Base-by-base conservation (phyloP, 1,284 basidiomycete species). In the Pseudozyma tsukubaensis region DNA sequence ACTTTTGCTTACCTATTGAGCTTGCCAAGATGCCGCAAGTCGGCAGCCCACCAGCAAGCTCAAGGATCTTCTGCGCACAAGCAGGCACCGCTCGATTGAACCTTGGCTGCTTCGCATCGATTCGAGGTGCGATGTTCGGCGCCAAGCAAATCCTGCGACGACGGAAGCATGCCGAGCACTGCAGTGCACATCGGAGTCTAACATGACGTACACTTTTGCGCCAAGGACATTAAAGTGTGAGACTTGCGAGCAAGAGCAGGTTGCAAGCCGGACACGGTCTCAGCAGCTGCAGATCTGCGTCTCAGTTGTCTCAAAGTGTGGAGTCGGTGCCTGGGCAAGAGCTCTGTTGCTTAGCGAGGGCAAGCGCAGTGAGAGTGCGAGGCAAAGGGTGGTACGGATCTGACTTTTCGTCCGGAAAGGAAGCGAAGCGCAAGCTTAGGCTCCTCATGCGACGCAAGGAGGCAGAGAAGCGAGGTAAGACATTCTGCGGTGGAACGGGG, bases 261-360 rank as follows among this genome's bases (percentile, higher is more conserved):
- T 18, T 36, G 34, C 48, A n/a, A 49, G 48, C 48, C 48, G 18
- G 48, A 49, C 29, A 12, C 29, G 12, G 48, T 49, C 48, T 49
- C 48, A 49, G 29, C 16, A 36, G 13, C 12, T 49, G 48, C 48
- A 36, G 48, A 36, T 35, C 48, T 29, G 48, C 48, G 32, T 49
- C 48, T 47, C 12, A 29, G 24, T 32, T 49, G 48, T n/a, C 48
- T 36, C 29, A 36, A 12, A 14, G 48, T 29, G 24, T 36, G 24
- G 29, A 16, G 24, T 29, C 24, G 44, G 44, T 45, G 44, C 42
- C 42, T 43, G 42, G 18, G 24, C 24, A 29, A 29, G 24, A 29
- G 24, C 24, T 29, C 24, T 29, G 24, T 29, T 29, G 24, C 24
- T 3, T 29, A 29, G 24, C 24, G 24, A 29, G 24, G 24, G 24